Base-by-base conservation (phyloP, 768 basidiomycete species). In the Cubamyces lactineus region DNA sequence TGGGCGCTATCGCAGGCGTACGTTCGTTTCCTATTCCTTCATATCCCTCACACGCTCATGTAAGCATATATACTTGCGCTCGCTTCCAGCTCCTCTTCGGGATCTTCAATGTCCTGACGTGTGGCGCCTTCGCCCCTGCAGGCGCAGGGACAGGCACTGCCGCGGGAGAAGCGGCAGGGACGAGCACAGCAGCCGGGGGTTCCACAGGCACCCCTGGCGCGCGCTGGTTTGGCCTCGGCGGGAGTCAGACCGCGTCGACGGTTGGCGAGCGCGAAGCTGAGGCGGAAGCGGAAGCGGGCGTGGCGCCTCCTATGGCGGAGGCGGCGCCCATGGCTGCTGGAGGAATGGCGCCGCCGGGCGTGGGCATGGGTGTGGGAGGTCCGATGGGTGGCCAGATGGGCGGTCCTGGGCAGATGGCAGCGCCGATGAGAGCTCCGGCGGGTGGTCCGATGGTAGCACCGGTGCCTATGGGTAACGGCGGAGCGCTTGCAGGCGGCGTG, bases 151-250 rank as follows among this genome's bases (percentile, higher is more conserved):
- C 56, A 2, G 56, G 56, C 38, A 57, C 56, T 1, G 56, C 46
- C 23, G 56, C 56, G 13, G 56, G 56, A 21, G 56, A 49, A 41
- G 56, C 56, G n/a, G 56, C 56, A 21, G 56, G 56, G 38, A 57
- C 56, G 24, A 41, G 30, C 39, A 48, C 56, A 17, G 38, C 46
- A 6, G 39, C 40, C 15, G 56, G 47, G 6, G 21, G 12, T 7
- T n/a, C 21, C 8, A 57, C 56, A 19, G 23, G 24, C 2, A 48
- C 39, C 16, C 47, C 56, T 1, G 56, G 47, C 23, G 15, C 38
- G 38, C 47, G 46, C 1, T 57, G 46, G 56, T 57, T 57, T 34
- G 47, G 47, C 15, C 8, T 34, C 3, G 47, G 47, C n/a, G 47
- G 46, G 19, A 40, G 42, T 13, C 15, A 28, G 12, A 11, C 21